These are phyloP conservation scores for Mortierella antarctica DNA, from an alignment of 192 early-diverging fungal genomes.

Conservation along the genomic window DNA sequence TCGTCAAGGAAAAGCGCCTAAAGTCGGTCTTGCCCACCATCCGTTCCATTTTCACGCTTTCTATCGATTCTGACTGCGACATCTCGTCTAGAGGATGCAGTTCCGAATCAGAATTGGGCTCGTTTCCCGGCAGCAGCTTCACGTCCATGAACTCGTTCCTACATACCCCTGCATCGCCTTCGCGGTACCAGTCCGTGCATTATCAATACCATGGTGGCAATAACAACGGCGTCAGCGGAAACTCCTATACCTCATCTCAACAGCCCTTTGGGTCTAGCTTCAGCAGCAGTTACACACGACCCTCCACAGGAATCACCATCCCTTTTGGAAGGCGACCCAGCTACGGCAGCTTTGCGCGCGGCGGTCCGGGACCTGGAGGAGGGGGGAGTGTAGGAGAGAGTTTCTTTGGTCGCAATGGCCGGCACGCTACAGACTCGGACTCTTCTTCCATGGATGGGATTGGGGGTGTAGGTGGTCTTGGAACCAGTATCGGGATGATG, in stretches of 20 bases:
- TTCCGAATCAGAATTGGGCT: conserved; percentile 30
- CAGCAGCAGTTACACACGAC: conserved; percentile 17
- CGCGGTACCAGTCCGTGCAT: conserved; percentile 17
- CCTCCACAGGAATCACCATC: conserved; percentile 30
- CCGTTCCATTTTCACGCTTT: conserved; percentile 46
- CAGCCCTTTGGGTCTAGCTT: conserved; percentile 19
- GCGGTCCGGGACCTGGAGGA: not conserved
- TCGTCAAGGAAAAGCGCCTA: conserved; percentile 72
- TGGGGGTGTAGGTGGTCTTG: not conserved
- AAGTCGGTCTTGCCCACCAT: conserved; percentile 64
- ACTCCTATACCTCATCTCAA: conserved; percentile 13
- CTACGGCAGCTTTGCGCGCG: not conserved
- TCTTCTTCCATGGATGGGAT: conserved; percentile 22
- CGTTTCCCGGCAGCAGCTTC: conserved; percentile 35
- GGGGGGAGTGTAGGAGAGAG: not conserved
- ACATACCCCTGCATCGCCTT: conserved; percentile 35
- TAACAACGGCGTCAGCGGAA: not conserved
- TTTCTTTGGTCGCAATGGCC: not conserved
- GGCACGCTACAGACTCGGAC: conserved; percentile 26
- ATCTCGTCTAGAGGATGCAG: conserved; percentile 20
- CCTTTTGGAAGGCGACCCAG: conserved; percentile 31
- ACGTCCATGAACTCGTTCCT: conserved; percentile 46
- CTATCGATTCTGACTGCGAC: conserved; percentile 44
- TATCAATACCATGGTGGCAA: conserved; percentile 15
- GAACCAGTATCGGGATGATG: not conserved